Base-by-base conservation (phyloP, 495 filamentous ascomycete genomes). In the Baudoinia panamericana region DNA sequence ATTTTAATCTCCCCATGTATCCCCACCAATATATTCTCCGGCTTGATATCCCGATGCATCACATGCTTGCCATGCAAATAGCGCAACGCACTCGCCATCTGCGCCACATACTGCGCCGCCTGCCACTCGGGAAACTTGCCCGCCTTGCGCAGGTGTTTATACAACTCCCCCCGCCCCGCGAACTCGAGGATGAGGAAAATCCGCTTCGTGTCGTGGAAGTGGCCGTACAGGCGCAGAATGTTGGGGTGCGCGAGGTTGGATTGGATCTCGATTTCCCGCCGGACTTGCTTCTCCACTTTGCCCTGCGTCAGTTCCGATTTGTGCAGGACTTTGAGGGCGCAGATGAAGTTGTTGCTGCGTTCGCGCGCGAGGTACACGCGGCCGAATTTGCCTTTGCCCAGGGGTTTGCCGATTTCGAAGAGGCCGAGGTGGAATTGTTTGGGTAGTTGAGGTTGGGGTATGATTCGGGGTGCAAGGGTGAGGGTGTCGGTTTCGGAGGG, bases 1-100 rank as follows among this genome's bases (percentile, higher is more conserved):
- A 97, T 87, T 63, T 97, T 97, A 63, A 97, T 93, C 63, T 97
- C 90, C 29, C 87, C 90, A 56, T 96, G 88, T 38, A 97, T 87
- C 15, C 90, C 90, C 26, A 97, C 78, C 12, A 97, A 75, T 50
- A 97, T 97, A 54, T 97, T 97, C 63, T 97, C 90, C 9, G 90
- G 90, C 65, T 97, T 97, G 65, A 97, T 97, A 51, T 97, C 90
- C 30, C 90, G 78, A 54, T 97, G 90, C 65, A 97, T 97, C 50
- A 97, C 84, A 57, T 97, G 90, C 66, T 97, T 96, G 57, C 82
- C 84, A 64, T 97, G 90, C 18, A 96, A 66, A 52, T 96, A 96
- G 43, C 74, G 76, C 50, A 97, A 64, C 17, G 90, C 90, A 30
- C 82, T 77, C 15, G 92, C 84, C 92, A 97, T 96, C 63, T 97